Percentiles rank a stretch among this genome's conserved stretches.
phyloP scores from a whole-genome alignment of 2,329 filamentous ascomycete genomes.

The Clonostachys rosea region DNA sequence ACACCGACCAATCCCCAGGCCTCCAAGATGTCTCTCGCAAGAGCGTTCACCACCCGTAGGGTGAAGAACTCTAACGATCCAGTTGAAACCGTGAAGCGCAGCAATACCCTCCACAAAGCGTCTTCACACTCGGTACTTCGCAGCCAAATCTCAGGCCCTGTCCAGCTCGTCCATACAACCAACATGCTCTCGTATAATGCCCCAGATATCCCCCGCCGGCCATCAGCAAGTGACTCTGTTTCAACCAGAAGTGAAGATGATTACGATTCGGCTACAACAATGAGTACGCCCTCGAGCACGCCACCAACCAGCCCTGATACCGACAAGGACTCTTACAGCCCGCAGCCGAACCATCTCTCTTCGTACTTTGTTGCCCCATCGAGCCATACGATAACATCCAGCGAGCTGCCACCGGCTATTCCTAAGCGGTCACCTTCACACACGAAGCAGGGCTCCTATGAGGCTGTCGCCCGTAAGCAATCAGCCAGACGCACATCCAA shows the following conservation, averaged over 20 bases:
- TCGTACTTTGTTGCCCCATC: conserved; percentile 57
- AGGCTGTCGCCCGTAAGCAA: conserved; percentile 63
- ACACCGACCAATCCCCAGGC: neutral
- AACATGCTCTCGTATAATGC: conserved; percentile 96
- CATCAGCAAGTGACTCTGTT: conserved; percentile 44
- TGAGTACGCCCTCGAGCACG: conserved; percentile 46
- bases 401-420: conserved; percentile 56
- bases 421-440: conserved; percentile 80
- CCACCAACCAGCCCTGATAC: conserved; percentile 67
- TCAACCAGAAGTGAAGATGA: conserved; percentile 59
- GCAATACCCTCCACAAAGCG: conserved; percentile 43
- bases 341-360: conserved; percentile 62
- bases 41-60: conserved; percentile 69
- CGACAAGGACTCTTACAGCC: conserved; percentile 37
- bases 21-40: conserved; percentile 50
- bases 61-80: conserved; percentile 40
- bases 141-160: conserved; percentile 78
- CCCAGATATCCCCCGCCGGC: conserved; percentile 65
- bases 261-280: conserved; percentile 54
- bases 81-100: conserved; percentile 40
- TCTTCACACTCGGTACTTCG: conserved; percentile 38
- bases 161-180: conserved; percentile 87
- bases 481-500: conserved; percentile 58
- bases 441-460: conserved; percentile 77
- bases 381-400: conserved; percentile 14